Evolutionary conservation across 768 basidiomycete genomes (phyloP), one percentile per base, ranked within the genome.

Genomic region (Boletus rufocinnamomeus): DNA sequence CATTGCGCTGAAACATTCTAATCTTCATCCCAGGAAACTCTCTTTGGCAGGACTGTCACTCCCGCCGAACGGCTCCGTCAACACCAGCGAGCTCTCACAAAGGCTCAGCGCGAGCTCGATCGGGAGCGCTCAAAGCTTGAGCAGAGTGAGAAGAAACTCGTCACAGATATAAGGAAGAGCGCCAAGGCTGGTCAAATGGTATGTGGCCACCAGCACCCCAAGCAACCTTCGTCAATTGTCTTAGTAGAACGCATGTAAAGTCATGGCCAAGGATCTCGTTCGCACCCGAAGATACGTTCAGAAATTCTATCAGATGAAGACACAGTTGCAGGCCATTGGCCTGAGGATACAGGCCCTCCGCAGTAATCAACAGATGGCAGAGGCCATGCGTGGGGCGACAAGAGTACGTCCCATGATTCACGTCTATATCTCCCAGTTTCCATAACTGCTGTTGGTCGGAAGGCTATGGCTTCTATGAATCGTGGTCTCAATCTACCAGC

Each of bases 381-480:
- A 95, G 54, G 97, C 97, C 2, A 99, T 99, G 96, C 88, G 94
- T 64, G 97, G 97, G 43, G 97, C 97, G 32, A 96, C 95, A 34
- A 85, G 93, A 66, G 96, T 95, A 72, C 63, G 88, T 78, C 56
- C 41, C n/a, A 55, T 44, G n/a, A 51, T 54, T 45, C 10, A 1
- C 14, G 17, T 48, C 40, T 37, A 54, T 38, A 34, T 25, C n/a
- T 49, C 28, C 34, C 44, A 40, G 52, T 49, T 19, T 35, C 49
- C 35, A 46, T 57, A 58, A 50, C 47, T 52, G 38, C 32, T 59
- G 25, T 52, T 27, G 32, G 25, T 48, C 35, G 47, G 23, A 68
- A 98, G 96, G 96, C 97, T 19, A 98, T 99, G 97, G 91, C 87
- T 14, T 84, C 93, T 34, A 98, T 99, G 97, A 98, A 98, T 72